A percentile compares a stretch with the other conserved stretches of the same genome.
phyloP scores from a whole-genome alignment of 768 basidiomycete species.

The Leccinum rimulosum region DNA sequence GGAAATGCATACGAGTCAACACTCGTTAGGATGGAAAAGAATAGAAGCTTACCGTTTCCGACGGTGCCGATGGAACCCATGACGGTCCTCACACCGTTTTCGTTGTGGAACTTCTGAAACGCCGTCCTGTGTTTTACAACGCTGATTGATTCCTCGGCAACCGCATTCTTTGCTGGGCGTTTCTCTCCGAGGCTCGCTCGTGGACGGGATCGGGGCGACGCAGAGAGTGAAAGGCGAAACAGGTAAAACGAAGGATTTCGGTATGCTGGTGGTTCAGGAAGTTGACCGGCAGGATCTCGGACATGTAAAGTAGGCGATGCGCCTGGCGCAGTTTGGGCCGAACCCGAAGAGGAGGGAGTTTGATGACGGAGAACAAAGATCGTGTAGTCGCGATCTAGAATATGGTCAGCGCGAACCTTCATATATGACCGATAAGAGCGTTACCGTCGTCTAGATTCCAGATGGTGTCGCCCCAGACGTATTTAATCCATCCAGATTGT shows the following conservation, averaged over 20 bases:
- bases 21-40: background rate
- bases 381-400: slow-evolving; percentile 77
- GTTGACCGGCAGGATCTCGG: slow-evolving; percentile 54
- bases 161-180: slow-evolving; percentile 31
- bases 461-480: slow-evolving; percentile 71
- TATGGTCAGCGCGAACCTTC: background rate
- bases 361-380: slow-evolving; percentile 76
- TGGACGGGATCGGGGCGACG: slow-evolving; percentile 32
- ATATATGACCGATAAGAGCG: slow-evolving; percentile 8
- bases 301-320: slow-evolving; percentile 51
- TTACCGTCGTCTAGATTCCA: slow-evolving; percentile 92
- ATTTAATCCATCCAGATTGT: slow-evolving; percentile 82
- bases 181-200: slow-evolving; percentile 42
- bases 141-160: slow-evolving; percentile 39
- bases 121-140: slow-evolving; percentile 67
- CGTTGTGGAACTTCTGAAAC: slow-evolving; percentile 83
- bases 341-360: slow-evolving; percentile 34
- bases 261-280: slow-evolving; percentile 63
- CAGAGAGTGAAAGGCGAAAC: slow-evolving; percentile 37
- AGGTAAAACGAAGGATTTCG: slow-evolving; percentile 70
- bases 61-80: slow-evolving; percentile 91
- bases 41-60: slow-evolving; percentile 58
- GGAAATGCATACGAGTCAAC: background rate
- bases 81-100: slow-evolving; percentile 93
- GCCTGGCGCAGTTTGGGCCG: slow-evolving; percentile 14